Evolutionary conservation across 768 basidiomycete genomes (phyloP), one percentile per base, ranked within the genome.

Genomic region (Rhizopogon vulgaris): DNA sequence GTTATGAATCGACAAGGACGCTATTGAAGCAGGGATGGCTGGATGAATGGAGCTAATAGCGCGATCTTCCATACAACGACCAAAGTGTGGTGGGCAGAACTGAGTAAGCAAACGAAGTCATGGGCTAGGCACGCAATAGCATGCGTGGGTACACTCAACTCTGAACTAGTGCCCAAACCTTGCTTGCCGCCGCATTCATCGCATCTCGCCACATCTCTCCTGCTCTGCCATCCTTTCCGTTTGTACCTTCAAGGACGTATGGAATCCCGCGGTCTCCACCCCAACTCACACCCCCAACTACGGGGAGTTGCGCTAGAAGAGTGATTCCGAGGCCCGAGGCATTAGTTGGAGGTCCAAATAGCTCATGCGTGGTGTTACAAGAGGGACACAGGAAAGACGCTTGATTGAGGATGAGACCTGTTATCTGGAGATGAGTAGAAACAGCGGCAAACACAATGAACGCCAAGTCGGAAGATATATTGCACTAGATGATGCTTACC

Each of bases 341-440:
- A 0, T 84, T 79, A 3, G 70, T 62, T 0, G 89, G 78, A 10
- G 83, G 72, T 6, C 94, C 94, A 53, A 87, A 90, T 34, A 88
- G 71, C 56, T 82, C 69, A 56, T 85, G 86, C 1, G 73, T 73
- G 0, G 77, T 75, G 1, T 75, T 69, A 62, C 92, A 96, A 9
- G 79, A 78, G 0, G 87, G 77, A 58, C 91, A 94, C 27, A 85
- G 71, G 66, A 85, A 94, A 68, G 88, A 81, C 0, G 93, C 80
- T 73, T 94, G 87, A 64, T 98, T 97, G 40, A 97, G 82, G 1
- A 97, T 69, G 1, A 91, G 74, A 7, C 95, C 95, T 2, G 83
- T 79, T 52, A 96, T 89, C 94, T 96, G 56, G 11, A 37, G 9
- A 27, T 15, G 38, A 41, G 32, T 5, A 34, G 37, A 15, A 24